phyloP scores from a whole-genome alignment of 2,329 filamentous ascomycete genomes.

The Sordariomycetes sp. region DNA sequence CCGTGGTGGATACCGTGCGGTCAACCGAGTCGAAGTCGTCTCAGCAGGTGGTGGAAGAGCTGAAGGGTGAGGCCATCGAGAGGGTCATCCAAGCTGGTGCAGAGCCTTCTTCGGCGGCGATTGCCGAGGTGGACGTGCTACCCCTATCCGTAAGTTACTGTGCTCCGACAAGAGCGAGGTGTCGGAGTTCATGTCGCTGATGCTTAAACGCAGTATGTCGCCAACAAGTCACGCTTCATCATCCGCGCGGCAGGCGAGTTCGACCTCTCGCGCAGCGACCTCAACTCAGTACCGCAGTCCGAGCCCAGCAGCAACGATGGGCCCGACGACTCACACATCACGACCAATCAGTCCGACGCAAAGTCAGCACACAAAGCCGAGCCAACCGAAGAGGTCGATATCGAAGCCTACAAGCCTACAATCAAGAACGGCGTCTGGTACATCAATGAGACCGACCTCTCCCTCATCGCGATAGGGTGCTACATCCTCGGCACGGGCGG shows the following conservation, averaged over 20 bases:
- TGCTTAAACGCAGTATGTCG: constrained; percentile 23
- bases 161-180: too few relatives aligned
- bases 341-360: constrained; percentile 7
- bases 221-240: constrained; percentile 44
- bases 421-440: constrained; percentile 43
- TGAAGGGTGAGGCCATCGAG: constrained; percentile 23
- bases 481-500: constrained; percentile 53
- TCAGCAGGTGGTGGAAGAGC: constrained; percentile 25
- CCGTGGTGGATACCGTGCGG: constrained; percentile 38
- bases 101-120: constrained; percentile 25
- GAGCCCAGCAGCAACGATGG: background rate
- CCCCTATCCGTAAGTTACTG: constrained; percentile 24
- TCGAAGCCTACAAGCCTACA: constrained; percentile 34
- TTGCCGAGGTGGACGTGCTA: constrained; percentile 42
- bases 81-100: constrained; percentile 23
- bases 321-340: background rate
- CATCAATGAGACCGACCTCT: constrained; percentile 45
- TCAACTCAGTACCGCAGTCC: constrained; percentile 4
- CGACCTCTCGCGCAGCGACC: constrained; percentile 19
- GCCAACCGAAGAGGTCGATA: constrained; percentile 17
- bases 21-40: constrained; percentile 31
- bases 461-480: constrained; percentile 46
- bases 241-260: constrained; percentile 50
- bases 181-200: background rate
- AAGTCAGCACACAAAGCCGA: constrained; percentile 1